These are phyloP conservation scores for Phylloboletellus chloephorus DNA, from an alignment of 1,284 basidiomycete species.

Conservation along the genomic window DNA sequence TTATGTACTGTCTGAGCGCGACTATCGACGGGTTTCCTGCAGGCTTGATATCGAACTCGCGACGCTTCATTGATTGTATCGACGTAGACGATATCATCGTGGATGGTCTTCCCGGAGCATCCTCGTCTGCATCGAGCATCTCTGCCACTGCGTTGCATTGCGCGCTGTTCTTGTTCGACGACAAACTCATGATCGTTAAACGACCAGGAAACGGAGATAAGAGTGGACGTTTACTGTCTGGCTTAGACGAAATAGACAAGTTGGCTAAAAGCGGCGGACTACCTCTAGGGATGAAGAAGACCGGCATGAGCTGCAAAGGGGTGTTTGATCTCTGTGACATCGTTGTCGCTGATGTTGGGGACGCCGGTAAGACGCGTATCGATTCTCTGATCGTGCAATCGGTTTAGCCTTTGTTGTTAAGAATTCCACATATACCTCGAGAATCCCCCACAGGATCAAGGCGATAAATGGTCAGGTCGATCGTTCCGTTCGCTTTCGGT, in stretches of 20 bases:
- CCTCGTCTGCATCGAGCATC: constrained; percentile 39
- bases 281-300: constrained; percentile 63
- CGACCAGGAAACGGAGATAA: constrained; percentile 71
- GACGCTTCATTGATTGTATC: constrained; percentile 88
- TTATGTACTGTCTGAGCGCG: constrained; percentile 81
- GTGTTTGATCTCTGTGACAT: constrained; percentile 82
- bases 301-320: constrained; percentile 82
- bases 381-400: constrained; percentile 7
- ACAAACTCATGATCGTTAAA: constrained; percentile 90
- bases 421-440: constrained; percentile 86
- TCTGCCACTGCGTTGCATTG: constrained; percentile 61
- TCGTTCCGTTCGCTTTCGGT: constrained; percentile 73
- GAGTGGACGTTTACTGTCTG: constrained; percentile 69
- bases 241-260: constrained; percentile 81
- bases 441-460: constrained; percentile 72
- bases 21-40: constrained; percentile 91
- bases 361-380: constrained; percentile 53
- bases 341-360: constrained; percentile 79
- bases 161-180: constrained; percentile 92
- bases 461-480: constrained; percentile 78
- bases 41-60: constrained; percentile 77
- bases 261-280: constrained; percentile 61
- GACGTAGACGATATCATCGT: constrained; percentile 83
- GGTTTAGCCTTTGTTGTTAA: constrained; percentile 27
- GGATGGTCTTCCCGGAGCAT: constrained; percentile 43